A percentile compares a stretch with the other conserved stretches of the same genome.
Evolutionary conservation across 345 rosid genomes (phyloP).

Genomic region (Triadica sebifera): DNA sequence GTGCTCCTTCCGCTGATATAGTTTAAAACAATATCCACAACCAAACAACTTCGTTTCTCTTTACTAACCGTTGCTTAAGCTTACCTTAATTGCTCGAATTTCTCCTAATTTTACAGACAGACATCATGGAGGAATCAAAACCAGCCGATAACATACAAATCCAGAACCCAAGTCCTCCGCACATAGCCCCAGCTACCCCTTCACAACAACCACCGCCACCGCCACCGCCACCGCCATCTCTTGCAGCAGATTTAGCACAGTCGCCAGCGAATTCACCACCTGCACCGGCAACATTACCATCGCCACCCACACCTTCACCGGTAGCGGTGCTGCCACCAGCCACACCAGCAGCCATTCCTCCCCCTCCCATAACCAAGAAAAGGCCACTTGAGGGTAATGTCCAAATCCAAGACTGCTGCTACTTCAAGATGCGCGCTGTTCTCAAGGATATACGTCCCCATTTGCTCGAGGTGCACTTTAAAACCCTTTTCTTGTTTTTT

Average conservation of each 20-base stretch:
- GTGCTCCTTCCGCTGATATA: too few relatives aligned
- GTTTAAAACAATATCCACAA: not conserved
- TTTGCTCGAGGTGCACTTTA: conserved; percentile 35
- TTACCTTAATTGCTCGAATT: not conserved
- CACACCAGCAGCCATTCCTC: conserved; percentile 6
- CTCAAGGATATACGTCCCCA: conserved; percentile 39
- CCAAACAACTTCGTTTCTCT: not conserved
- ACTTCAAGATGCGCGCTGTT: conserved; percentile 44
- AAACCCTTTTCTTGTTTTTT: not conserved
- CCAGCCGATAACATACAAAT: conserved; percentile 19
- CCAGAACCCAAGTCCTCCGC: conserved; percentile 15
- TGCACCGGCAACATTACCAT: conserved; percentile 15
- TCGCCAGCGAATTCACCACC: not conserved
- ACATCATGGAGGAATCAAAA: conserved; percentile 39
- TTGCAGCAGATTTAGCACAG: too few relatives aligned
- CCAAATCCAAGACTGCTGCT: conserved; percentile 43
- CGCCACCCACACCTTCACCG: conserved; percentile 15
- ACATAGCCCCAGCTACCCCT: conserved; percentile 26
- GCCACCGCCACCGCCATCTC: not conserved
- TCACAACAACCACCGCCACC: conserved; percentile 14
- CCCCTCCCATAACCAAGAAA: conserved; percentile 39
- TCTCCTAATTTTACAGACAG: not conserved
- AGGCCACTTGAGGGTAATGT: conserved; percentile 45
- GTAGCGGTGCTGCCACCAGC: conserved; percentile 7
- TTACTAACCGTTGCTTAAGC: not conserved